Base-by-base conservation (phyloP, 331 rosid species). In the Arachis monticola region DNA sequence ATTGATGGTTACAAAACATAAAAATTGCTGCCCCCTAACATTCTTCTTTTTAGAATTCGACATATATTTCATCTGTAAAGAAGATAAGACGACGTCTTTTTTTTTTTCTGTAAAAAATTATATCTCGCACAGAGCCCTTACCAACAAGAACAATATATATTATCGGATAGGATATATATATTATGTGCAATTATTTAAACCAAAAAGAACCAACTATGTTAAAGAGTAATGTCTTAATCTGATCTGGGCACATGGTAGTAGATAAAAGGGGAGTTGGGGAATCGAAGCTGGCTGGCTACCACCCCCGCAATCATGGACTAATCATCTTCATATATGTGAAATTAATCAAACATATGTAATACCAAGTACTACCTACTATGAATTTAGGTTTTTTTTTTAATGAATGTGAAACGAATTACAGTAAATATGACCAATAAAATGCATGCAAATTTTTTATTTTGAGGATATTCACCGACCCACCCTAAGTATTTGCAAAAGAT, bases 311-410 rank as follows among this genome's bases (percentile, higher is more conserved):
- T 70, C 45, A 70, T 70, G 64, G n/a, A 59, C 40, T 67, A 60
- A 52, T 73, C 52, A 67, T 73, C 14, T 27, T 27, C 30, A 27
- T 27, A 11, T 9, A n/a, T 32, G 14, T 13, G 12, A 45, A 67
- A 17, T 45, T 50, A 51, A 51, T 51, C 7, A 51, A 51, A 38
- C 41, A 38, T 1, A 12, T 12, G 31, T 56, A 63, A 6, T 17
- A 75, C 69, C 77, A 69, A 69, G 69, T 67, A 42, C 31, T 51
- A 70, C 80, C 76, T 75, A 75, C 57, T 12, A 45, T 45, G 57
- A 51, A 51, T 12, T 51, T 5, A 51, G 57, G 6, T 38, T 38
- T 38, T 38, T 38, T 38, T 2, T 27, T 27, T 27, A 38, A 6
- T 51, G 57, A 14, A 51, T 51, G 5, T 51, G 5, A 10, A 12